Base-by-base conservation (phyloP, 2,329 filamentous ascomycete genomes). In the Penicillium crustosum region DNA sequence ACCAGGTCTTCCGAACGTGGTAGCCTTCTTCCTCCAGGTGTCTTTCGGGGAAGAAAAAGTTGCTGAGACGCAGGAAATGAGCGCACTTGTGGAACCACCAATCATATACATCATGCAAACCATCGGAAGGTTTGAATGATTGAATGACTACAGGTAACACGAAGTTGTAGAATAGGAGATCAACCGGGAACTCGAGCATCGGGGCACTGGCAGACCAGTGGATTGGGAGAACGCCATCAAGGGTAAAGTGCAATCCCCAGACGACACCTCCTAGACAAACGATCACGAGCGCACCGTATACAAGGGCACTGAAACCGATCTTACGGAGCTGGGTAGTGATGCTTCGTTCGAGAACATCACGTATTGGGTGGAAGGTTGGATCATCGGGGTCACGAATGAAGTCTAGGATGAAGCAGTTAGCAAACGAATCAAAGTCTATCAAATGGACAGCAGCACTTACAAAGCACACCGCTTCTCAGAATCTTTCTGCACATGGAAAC, bases 401-500 rank as follows among this genome's bases (percentile, higher is more conserved):
- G 79, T 97, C 88, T 90, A 50, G 36, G 13, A 10, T 45, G 9
- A 48, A 17, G 53, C 33, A 23, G 19, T 63, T 53, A 63, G 57
- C 12, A 39, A 27, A 5, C 2, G 2, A 7, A 25, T 36, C 19
- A 47, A 42, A 2, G 23, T 21, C 36, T 13, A 9, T 10, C 19
- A 44, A 19, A 10, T 41, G 3, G 15, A 41, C 7, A 6, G 51
- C 29, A 25, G 31, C 44, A 82, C 88, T 83, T 81, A 91, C 88
- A 97, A 58, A 99, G 81, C 41, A 99, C 94, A 51, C 94, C 94
- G 65, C 87, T 91, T 62, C 94, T 88, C 88, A 99, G 90, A 58
- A 97, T 96, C 78, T 96, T 97, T 61, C 94, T 88, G 76, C 94
- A 99, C 93, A 99, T 97, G 56, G 93, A 95, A 19, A 99, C 94